Conservation (phyloP, 768 basidiomycete genomes). For the Phylloporus sp. region DNA sequence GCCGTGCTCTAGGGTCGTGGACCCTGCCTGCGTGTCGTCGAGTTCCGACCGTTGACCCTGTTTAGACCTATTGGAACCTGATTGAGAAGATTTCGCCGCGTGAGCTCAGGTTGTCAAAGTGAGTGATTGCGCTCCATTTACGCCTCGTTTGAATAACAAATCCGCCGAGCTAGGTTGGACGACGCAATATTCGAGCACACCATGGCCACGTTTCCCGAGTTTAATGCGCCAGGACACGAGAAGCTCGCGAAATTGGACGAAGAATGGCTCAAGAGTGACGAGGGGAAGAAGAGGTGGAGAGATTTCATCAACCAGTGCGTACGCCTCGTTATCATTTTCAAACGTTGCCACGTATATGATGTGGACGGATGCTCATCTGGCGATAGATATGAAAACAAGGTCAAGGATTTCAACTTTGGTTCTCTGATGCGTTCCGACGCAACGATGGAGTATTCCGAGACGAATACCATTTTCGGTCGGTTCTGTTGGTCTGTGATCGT, state of each 20-base stretch:
- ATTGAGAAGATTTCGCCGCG: conserved; percentile 74
- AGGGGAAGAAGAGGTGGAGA: conserved; percentile 89
- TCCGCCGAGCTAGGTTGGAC: conserved; percentile 55
- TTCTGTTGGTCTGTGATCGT: not conserved
- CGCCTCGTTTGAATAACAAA: conserved; percentile 10
- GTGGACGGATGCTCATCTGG: conserved; percentile 3
- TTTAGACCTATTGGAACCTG: conserved; percentile 92
- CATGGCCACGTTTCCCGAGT: conserved; percentile 77
- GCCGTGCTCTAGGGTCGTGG: not conserved
- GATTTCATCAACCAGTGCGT: conserved; percentile 73
- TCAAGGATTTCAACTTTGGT: conserved; percentile 96
- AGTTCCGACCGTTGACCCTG: conserved; percentile 10
- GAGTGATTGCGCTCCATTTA: conserved; percentile 19
- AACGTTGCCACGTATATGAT: not conserved
- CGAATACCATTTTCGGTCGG: conserved; percentile 91
- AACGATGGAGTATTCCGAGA: conserved; percentile 77
- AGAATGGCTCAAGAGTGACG: conserved; percentile 84
- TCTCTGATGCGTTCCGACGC: conserved; percentile 84
- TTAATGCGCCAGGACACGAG: conserved; percentile 43
- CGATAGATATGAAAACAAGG: conserved; percentile 76
- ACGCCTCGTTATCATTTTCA: not conserved
- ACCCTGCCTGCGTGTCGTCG: conserved; percentile 1
- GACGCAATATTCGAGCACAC: conserved; percentile 87
- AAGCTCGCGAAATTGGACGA: conserved; percentile 67
- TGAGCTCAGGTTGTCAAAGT: conserved; percentile 82